Base-by-base conservation (phyloP, 2,329 filamentous ascomycete species). In the Ascochyta fabae region DNA sequence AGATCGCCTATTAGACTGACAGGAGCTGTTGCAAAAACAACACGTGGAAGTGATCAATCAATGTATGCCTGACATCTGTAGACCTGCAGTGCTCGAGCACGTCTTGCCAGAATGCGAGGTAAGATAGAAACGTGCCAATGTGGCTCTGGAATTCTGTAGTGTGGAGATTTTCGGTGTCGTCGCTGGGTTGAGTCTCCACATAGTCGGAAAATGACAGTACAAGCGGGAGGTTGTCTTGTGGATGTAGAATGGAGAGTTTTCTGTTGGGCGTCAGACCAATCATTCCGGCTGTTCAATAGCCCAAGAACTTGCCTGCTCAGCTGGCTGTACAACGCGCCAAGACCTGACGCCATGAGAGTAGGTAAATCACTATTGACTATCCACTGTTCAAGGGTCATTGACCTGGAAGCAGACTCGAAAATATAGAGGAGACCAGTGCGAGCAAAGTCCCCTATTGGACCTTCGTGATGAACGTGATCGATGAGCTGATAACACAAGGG, bases 101-200 rank as follows among this genome's bases (percentile, higher is more conserved):
- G 74, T 99, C 95, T 77, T 99, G 95, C 95, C 95, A 99, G 72
- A 99, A 99, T 6, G 96, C 81, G 44, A 99, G 83, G 71, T 98
- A 96, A 0, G 95, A 96, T 38, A 99, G 82, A 69, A 99, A 99
- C 0, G 93, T 96, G 50, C 94, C 88, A 69, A 98, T 85, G 67
- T 97, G 91, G n/a, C 87, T 84, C 67, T 91, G 89, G 60, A 96
- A 92, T 56, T 92, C 86, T 1, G 84, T 80, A 3, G 88, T 87
- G 72, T 89, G 88, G 44, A 91, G 88, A 76, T 86, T 87, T 67
- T 92, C 86, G 62, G 93, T 85, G 66, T 75, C 66, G 16, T 87
- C 83, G 62, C 86, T 86, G 1, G 86, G 82, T n/a, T 83, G 80
- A 31, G 88, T 88, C 66, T 91, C 89, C 55, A 88, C 80, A 69